Percentiles rank a stretch among this genome's conserved stretches.
These are phyloP conservation scores for Coemansia umbellata DNA, from an alignment of 192 early-diverging fungal genomes.

Conservation along the genomic window DNA sequence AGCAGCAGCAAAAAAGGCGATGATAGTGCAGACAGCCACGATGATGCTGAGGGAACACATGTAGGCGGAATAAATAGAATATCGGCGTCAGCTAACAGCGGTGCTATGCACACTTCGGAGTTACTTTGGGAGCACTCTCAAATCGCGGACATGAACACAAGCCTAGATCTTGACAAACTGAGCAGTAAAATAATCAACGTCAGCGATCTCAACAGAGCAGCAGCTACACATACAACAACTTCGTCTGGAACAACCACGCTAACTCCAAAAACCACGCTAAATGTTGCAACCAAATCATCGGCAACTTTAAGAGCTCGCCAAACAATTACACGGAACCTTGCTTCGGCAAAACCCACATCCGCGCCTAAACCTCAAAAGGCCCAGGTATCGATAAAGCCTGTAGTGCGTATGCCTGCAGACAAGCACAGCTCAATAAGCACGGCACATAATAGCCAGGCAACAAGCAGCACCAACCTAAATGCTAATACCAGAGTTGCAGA, in stretches of 20 bases:
- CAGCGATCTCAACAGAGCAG: slow-evolving; percentile 11
- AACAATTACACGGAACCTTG: slow-evolving; percentile 15
- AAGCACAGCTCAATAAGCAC: not conserved
- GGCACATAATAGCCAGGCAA: not conserved
- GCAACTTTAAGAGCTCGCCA: slow-evolving; percentile 5
- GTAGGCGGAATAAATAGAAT: slow-evolving; percentile 31
- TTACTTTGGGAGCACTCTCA: not conserved
- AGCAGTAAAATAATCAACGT: slow-evolving; percentile 36
- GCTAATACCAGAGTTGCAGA: too few relatives aligned
- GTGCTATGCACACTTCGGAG: not conserved
- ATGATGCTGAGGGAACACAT: not conserved
- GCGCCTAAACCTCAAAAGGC: not conserved
- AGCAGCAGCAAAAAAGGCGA: not conserved
- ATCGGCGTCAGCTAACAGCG: slow-evolving; percentile 5
- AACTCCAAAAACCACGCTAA: not conserved
- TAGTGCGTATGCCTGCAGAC: not conserved
- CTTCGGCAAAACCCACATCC: slow-evolving; percentile 1
- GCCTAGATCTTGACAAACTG: slow-evolving; percentile 26
- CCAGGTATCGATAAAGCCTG: not conserved
- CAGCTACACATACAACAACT: slow-evolving; percentile 2
- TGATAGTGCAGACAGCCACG: not conserved
- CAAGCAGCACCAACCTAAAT: slow-evolving; percentile 1
- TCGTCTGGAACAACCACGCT: not conserved
- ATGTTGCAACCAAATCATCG: not conserved
- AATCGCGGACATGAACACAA: slow-evolving; percentile 21